These are phyloP conservation scores for Aspergillus sp. DNA, from an alignment of 2,329 filamentous ascomycete genomes.

Conservation along the genomic window DNA sequence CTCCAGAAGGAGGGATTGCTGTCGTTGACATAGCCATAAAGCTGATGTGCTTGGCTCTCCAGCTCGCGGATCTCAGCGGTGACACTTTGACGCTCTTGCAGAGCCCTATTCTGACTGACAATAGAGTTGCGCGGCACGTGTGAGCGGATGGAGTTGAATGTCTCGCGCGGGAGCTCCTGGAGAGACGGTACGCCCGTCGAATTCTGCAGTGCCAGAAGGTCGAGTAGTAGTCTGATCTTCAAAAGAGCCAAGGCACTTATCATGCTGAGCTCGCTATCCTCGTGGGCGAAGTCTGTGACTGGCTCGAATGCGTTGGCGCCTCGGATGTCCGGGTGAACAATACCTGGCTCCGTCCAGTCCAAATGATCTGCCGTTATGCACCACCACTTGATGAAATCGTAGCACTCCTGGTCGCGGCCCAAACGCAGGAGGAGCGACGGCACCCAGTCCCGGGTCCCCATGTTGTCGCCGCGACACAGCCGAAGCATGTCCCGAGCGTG, in stretches of 20 bases:
- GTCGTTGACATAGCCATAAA: conserved; percentile 7
- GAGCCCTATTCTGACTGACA: conserved; percentile 9
- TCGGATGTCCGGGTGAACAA: conserved; percentile 30
- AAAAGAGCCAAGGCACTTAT: conserved; percentile 22
- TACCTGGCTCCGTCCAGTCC: conserved; percentile 25
- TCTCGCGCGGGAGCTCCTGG: conserved; percentile 17
- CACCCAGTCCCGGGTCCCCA: conserved; percentile 34
- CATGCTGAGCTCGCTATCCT: conserved; percentile 9
- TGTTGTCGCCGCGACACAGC: conserved; percentile 37
- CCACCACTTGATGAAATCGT: conserved; percentile 44
- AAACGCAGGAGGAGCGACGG: conserved; percentile 40
- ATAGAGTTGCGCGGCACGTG: conserved; percentile 14
- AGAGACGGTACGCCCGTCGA: conserved; percentile 5
- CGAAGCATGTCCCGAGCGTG: conserved; percentile 38
- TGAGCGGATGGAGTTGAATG: conserved; percentile 16
- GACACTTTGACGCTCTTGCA: conserved; percentile 10
- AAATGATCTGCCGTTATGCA: conserved; percentile 20
- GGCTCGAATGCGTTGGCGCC: conserved; percentile 36
- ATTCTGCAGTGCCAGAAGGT: conserved; percentile 19
- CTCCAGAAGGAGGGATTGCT: neutral
- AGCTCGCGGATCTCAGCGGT: conserved; percentile 11
- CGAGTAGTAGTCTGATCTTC: conserved; percentile 28
- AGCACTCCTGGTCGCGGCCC: conserved; percentile 42
- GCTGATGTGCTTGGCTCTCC: conserved; percentile 13
- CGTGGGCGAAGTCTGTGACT: conserved; percentile 8